Base-by-base conservation (phyloP, 495 filamentous ascomycete genomes). In the Bombardia bombarda region DNA sequence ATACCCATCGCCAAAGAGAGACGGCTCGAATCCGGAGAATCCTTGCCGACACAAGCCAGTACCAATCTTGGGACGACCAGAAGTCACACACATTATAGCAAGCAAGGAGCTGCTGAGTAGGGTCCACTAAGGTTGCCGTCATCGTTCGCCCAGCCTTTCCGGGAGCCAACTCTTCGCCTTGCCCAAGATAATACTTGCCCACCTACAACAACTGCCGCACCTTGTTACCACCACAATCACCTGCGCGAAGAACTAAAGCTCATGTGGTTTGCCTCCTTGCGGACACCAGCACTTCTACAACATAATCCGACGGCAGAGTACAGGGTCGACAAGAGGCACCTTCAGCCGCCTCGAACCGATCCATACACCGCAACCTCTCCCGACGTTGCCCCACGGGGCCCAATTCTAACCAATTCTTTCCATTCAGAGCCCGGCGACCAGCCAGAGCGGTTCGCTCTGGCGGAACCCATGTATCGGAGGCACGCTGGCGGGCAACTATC, bases 381-480 rank as follows among this genome's bases (percentile, higher is more conserved):
- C 56, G 45, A 54, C 46, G 48, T 47, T 67, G 65, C 67, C 69
- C 65, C 56, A 50, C 63, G 66, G 67, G 69, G 68, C 68, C 60
- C 60, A 53, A 40, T 49, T 60, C 49, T 48, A 58, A 55, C 67
- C 65, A 68, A 72, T 70, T 68, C 60, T 72, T 63, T 66, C 69
- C 49, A 62, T 69, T 63, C 68, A 73, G 62, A 68, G 50, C 64
- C 67, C 69, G 70, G 75, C 73, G 70, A 73, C 70, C 77, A 78
- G 77, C 77, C 74, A 75, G 74, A 75, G 77, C 77, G 75, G 70
- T 63, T 69, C 73, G 77, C 75, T 82, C 76, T 80, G 79, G 79
- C 76, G 75, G 78, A 73, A 75, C 74, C 72, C 77, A 83, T 83
- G 79, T 69, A 67, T 77, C 63, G 71, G 71, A 68, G 78, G 69